Evolutionary conservation across 1,139 yeast genomes (phyloP), one percentile per base, ranked within the genome.

Genomic region (Torulaspora pretoriensis): DNA sequence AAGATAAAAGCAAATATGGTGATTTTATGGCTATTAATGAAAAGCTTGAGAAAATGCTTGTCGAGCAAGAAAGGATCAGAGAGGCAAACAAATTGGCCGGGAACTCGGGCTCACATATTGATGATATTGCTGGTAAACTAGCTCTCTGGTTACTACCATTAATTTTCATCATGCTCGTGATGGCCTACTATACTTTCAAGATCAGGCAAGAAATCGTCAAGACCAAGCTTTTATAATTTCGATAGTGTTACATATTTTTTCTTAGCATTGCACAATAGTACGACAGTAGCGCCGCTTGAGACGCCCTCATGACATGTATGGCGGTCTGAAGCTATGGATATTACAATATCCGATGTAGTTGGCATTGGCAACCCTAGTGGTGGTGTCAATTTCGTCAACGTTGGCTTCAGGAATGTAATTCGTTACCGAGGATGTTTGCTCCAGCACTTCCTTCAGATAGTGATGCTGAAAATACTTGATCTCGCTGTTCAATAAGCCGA

Each of bases 321-420:
- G 71, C 8, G 78, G 75, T 50, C 64, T 69, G 30, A 65, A 62
- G 3, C 69, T 67, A 37, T 63, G 60, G 8, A 74, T 68, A 48
- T 73, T 73, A 1, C 72, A 64, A 50, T 69, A 61, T 1, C 72
- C 73, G n/a, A 70, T 38, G 38, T 69, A 65, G 52, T 75, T 75
- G 6, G 77, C 71, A 55, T 73, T 74, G 1, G 78, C 74, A 35
- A 57, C 60, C 46, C 72, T 65, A 49, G 65, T 68, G 8, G 67
- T 67, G 0, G 63, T 65, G 19, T 59, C 55, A 6, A 60, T 55
- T 47, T 67, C 69, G 40, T 68, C 69, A 31, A 59, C 60, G 47
- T 63, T 57, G 3, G 67, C 54, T 12, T 54, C 53, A 25, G 64
- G 70, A 45, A 67, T 68, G 26, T 55, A 61, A 2, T 47, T 57